Base-by-base conservation (phyloP, 179 eudicot genomes). In the Camellia oleifera region DNA sequence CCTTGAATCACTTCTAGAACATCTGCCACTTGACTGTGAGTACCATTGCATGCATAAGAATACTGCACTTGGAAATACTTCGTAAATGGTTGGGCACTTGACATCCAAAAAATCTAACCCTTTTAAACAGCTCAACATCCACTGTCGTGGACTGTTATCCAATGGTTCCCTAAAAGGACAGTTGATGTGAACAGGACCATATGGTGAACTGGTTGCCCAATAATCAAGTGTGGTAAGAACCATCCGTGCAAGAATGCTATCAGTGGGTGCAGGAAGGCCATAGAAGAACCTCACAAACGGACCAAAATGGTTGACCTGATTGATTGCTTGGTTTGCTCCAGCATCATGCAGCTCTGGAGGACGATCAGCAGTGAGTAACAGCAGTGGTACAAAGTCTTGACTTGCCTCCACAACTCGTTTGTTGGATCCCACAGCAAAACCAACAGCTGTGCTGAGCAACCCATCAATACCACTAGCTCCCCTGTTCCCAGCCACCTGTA, bases 391-490 rank as follows among this genome's bases (percentile, higher is more conserved):
- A 87, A 90, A 95, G 88, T 88, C 95, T 83, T 93, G 97, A 84
- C 95, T 91, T 26, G 98, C 97, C 89, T 95, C 98, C 78, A 95
- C 98, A 82, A 93, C 97, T n/a, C n/a, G n/a, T n/a, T n/a, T n/a
- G n/a, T n/a, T n/a, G n/a, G n/a, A n/a, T n/a, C n/a, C n/a, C n/a
- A n/a, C n/a, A n/a, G n/a, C n/a, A n/a, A n/a, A n/a, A n/a, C n/a
- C n/a, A n/a, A n/a, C n/a, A n/a, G n/a, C n/a, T n/a, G n/a, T n/a
- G n/a, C n/a, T n/a, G n/a, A n/a, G n/a, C n/a, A n/a, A n/a, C n/a
- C n/a, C n/a, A n/a, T n/a, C n/a, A n/a, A n/a, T n/a, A n/a, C n/a
- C n/a, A n/a, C n/a, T n/a, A n/a, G n/a, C n/a, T n/a, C n/a, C n/a
- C n/a, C n/a, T n/a, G n/a, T n/a, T n/a, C n/a, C n/a, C n/a, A n/a